Conservation (phyloP, 345 rosid species). For the Hibiscus tridactylites region DNA sequence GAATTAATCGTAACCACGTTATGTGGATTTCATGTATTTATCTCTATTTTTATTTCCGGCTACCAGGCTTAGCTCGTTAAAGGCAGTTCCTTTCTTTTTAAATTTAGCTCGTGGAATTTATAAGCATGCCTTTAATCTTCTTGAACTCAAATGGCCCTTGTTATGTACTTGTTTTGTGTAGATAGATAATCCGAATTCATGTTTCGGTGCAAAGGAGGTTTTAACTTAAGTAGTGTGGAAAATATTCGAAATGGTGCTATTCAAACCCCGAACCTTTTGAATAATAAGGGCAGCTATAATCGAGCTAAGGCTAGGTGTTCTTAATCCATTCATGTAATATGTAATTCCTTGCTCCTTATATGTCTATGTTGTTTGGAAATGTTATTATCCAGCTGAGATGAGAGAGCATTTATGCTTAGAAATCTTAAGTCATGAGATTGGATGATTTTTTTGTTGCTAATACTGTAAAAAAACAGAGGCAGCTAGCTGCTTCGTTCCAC, state of each 20-base stretch:
- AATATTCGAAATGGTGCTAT: background rate
- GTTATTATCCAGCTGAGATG: slow-evolving; percentile 16
- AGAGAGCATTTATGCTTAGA: too few relatives aligned
- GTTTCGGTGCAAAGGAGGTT: background rate
- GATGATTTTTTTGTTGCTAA: too few relatives aligned
- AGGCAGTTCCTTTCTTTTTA: background rate
- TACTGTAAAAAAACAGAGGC: too few relatives aligned
- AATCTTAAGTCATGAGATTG: background rate
- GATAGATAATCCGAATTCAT: slow-evolving; percentile 12
- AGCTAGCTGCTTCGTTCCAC: too few relatives aligned
- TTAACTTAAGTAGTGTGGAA: background rate
- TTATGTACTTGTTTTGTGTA: too few relatives aligned
- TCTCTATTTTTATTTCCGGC: background rate
- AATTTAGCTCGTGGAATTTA: too few relatives aligned
- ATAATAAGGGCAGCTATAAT: background rate
- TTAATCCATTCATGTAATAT: background rate
- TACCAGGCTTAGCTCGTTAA: slow-evolving; percentile 8
- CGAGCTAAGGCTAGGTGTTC: background rate
- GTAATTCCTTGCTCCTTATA: background rate
- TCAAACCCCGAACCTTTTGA: background rate
- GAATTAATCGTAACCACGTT: slow-evolving; percentile 10
- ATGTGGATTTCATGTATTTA: slow-evolving; percentile 12
- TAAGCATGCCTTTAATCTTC: slow-evolving; percentile 2
- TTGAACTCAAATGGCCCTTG: background rate
- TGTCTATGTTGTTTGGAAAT: background rate